Conservation (phyloP, 768 basidiomycete species). For the Gautieria morchelliformis region DNA sequence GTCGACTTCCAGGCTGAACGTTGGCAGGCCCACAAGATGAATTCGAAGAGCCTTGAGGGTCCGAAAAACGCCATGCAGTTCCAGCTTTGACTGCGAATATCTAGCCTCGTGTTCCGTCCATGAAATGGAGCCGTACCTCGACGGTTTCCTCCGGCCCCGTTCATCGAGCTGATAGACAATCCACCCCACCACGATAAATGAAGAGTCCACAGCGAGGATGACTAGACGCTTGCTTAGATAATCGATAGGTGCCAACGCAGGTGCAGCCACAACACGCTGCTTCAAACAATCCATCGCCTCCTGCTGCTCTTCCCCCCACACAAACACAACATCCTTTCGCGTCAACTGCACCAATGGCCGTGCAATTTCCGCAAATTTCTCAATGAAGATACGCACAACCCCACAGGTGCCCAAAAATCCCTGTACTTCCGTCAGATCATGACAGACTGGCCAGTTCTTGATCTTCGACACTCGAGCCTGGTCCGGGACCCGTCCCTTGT, state of each 20-base stretch:
- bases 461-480: constrained; percentile 17
- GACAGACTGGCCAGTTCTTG: constrained; percentile 15
- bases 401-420: constrained; percentile 19
- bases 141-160: constrained; percentile 10
- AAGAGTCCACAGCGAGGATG: constrained; percentile 18
- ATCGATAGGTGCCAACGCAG: constrained; percentile 10
- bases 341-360: constrained; percentile 12
- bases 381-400: constrained; percentile 16
- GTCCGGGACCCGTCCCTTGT: constrained; percentile 23
- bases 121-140: constrained; percentile 25
- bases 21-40: constrained; percentile 22
- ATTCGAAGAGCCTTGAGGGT: constrained; percentile 23
- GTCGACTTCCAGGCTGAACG: constrained; percentile 22
- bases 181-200: constrained; percentile 14
- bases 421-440: constrained; percentile 14
- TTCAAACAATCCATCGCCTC: constrained; percentile 10
- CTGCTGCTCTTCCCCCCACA: neutral
- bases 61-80: constrained; percentile 29
- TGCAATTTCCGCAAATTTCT: constrained; percentile 15
- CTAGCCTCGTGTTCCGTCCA: constrained; percentile 20
- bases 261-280: constrained; percentile 5
- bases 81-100: constrained; percentile 31
- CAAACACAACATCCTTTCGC: constrained; percentile 8
- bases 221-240: constrained; percentile 9
- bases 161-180: constrained; percentile 13